Base-by-base conservation (phyloP, 164 flowering plant genomes). In the Taxillus chinensis region DNA sequence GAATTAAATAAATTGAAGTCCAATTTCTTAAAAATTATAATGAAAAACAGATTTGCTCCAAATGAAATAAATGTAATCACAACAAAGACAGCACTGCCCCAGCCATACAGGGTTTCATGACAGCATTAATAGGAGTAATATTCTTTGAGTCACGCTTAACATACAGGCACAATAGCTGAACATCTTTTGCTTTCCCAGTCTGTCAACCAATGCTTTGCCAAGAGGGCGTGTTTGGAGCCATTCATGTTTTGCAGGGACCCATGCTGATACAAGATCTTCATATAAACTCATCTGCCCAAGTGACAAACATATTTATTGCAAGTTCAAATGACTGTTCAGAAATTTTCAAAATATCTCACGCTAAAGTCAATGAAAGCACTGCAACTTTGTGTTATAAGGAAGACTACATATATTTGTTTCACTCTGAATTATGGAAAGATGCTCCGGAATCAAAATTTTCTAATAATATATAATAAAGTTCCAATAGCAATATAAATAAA, bases 241-340 rank as follows among this genome's bases (percentile, higher is more conserved):
- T 54, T 87, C 82, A 79, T 95, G 97, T 68, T 76, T 95, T 65
- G 91, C 78, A 61, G 96, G 96, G n/a, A 95, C 97, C 97, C 96
- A 95, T 70, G 96, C 96, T n/a, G 98, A 96, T 27, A 95, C 96
- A 58, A 95, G 77, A 71, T 95, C 99, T 74, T 95, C 99, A 75
- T 95, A 95, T 63, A 91, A 82, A 74, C 96, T 91, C 83, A 95
- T 87, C 99, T 95, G 83, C 75, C 74, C 41, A 71, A 45, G 56
- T 57, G 48, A 70, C 37, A 70, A 43, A 14, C 52, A 45, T 8
- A 67, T 43, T 45, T 16, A 61, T 14, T 7, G 37, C n/a, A 57
- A 51, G 16, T 43, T 57, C 3, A 50, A 60, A 15, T 5, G 39
- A 14, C 7, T 5, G 3, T 15, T 51, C 39, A 52, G n/a, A 27